Percentiles rank a stretch among this genome's conserved stretches.
phyloP scores from a whole-genome alignment of 495 filamentous ascomycete genomes.

The Xeromyces bisporus region DNA sequence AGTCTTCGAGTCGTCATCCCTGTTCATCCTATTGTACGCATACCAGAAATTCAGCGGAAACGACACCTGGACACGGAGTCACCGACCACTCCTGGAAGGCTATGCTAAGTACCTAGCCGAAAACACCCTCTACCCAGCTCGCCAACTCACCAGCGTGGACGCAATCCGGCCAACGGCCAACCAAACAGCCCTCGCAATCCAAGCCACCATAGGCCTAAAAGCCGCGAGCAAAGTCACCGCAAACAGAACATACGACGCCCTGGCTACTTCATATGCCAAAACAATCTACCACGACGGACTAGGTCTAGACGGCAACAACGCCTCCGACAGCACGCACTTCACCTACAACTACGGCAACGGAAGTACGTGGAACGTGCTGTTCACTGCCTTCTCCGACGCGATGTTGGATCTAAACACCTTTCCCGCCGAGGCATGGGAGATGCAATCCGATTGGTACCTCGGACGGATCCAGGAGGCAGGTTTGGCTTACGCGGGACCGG shows the following conservation, averaged over 20 bases:
- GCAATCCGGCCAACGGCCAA: conserved; percentile 27
- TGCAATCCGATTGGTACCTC: conserved; percentile 18
- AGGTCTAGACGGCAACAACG: conserved; percentile 13
- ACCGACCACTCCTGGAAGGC: conserved; percentile 14
- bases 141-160: conserved; percentile 34
- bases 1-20: conserved; percentile 20
- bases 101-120: conserved; percentile 32
- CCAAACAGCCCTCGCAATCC: conserved; percentile 36
- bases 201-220: conserved; percentile 31
- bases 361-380: conserved; percentile 18
- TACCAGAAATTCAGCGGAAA: conserved; percentile 21
- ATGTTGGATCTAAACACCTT: conserved; percentile 22
- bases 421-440: conserved; percentile 16
- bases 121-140: conserved; percentile 23
- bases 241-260: conserved; percentile 17
- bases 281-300: conserved; percentile 22
- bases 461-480: conserved; percentile 14
- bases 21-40: conserved; percentile 24
- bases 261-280: conserved; percentile 18
- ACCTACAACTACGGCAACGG: conserved; percentile 16
- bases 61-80: conserved; percentile 10
- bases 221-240: conserved; percentile 19
- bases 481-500: conserved; percentile 13
- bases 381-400: conserved; percentile 24
- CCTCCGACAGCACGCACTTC: conserved; percentile 18